These are phyloP conservation scores for Thalassiosira exigua DNA, from an alignment of 352 stramenopile genomes.

Conservation along the genomic window DNA sequence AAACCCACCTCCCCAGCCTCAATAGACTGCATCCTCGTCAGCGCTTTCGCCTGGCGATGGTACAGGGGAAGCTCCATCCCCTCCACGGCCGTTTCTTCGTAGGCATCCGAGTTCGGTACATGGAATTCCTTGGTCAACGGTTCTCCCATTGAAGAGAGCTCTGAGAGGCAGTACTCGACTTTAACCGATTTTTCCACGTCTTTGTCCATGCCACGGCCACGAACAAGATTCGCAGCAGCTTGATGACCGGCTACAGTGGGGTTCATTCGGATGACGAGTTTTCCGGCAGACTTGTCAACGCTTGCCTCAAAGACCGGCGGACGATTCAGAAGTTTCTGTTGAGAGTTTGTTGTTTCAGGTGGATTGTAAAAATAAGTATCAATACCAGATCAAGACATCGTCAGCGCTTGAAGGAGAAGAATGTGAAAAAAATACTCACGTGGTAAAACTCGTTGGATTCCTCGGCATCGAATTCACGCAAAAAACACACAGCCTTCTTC, in stretches of 20 bases:
- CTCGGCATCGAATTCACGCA: conserved; percentile 54
- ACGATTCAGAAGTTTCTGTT: conserved; percentile 24
- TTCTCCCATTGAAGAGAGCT: conserved; percentile 61
- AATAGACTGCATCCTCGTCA: conserved; percentile 60
- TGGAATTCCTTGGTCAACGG: conserved; percentile 62
- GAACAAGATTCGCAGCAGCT: conserved; percentile 51
- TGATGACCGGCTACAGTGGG: conserved; percentile 57
- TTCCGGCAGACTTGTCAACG: conserved; percentile 46
- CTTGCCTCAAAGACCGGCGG: conserved; percentile 53
- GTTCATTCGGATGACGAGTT: conserved; percentile 61
- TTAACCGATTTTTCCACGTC: conserved; percentile 23
- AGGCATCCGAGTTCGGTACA: conserved; percentile 52
- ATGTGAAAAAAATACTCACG: conserved; percentile 41
- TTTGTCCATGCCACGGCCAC: conserved; percentile 39
- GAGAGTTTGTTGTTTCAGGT: neutral
- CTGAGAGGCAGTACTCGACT: conserved; percentile 59
- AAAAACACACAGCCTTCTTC: conserved; percentile 26
- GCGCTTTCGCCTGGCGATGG: conserved; percentile 53
- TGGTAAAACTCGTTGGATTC: conserved; percentile 68
- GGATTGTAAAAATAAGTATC: neutral
- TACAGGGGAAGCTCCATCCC: conserved; percentile 57
- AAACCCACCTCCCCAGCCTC: conserved; percentile 57
- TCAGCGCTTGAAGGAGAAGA: neutral
- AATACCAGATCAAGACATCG: too few relatives aligned
- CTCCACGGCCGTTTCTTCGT: conserved; percentile 35